Base-by-base conservation (phyloP, 306 rosid genomes). In the Casuarina glauca region DNA sequence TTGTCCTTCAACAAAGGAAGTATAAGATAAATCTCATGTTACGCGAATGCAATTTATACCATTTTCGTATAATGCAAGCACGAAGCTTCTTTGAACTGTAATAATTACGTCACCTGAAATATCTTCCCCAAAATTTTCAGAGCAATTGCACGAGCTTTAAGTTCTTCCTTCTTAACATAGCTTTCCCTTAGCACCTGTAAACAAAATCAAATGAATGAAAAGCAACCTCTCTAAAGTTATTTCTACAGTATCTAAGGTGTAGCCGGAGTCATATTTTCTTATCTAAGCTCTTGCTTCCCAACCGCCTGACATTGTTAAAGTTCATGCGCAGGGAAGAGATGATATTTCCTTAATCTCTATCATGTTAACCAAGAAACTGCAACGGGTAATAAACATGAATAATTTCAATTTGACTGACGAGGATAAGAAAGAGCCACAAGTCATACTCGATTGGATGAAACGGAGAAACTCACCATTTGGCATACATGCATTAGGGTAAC, bases 401-500 rank as follows among this genome's bases (percentile, higher is more conserved):
- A 76, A 57, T 69, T 38, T 45, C 17, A 52, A 67, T 17, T 10
- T 58, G 60, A 42, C 62, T 77, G 60, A 43, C 26, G 55, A 48
- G 38, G 5, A 35, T 16, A 43, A 69, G 13, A 43, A 60, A 9
- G 68, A 48, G 46, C 8, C 4, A 15, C 15, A 61, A 1, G 15
- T 42, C 43, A 26, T 50, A 50, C 19, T 51, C 41, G 72, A 69
- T 71, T 73, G 64, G 42, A 64, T 50, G 35, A 38, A 11, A 49
- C 62, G 70, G 42, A 82, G 82, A 81, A 67, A 70, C 94, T 86
- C 79, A 95, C 99, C 97, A 91, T 87, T 82, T 95, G 99, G 77
- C 97, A 95, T 81, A 95, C 97, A 69, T 88, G 93, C 67, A 86
- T 78, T 71, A 95, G 93, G 20, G 99, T 95, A 70, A 90, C 86